phyloP scores from a whole-genome alignment of 2,329 filamentous ascomycete species.

The Ascochyta rabiei region DNA sequence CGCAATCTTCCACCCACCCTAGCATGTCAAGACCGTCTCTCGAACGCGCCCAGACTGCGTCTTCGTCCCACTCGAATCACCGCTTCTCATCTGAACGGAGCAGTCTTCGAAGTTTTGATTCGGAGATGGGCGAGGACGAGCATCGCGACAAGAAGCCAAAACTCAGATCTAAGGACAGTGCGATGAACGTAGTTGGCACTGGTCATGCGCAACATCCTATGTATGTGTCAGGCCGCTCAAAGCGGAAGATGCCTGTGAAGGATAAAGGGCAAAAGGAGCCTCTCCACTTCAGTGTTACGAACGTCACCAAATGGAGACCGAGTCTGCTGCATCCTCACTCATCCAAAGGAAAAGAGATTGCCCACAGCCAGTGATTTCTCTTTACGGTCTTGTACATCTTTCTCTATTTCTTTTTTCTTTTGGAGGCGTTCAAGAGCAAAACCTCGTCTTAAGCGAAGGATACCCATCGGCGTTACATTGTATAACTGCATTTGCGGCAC shows the following conservation, averaged over 20 bases:
- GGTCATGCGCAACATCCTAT: conserved; percentile 38
- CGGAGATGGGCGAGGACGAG: conserved; percentile 47
- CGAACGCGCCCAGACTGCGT: conserved; percentile 10
- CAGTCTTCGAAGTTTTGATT: conserved; percentile 46
- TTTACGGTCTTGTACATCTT: neutral
- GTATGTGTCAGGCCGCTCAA: conserved; percentile 50
- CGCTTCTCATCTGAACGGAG: conserved; percentile 44
- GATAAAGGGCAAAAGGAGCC: conserved; percentile 49
- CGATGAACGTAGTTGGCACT: conserved; percentile 37
- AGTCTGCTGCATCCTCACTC: conserved; percentile 41
- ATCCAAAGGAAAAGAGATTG: conserved; percentile 46
- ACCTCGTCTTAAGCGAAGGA: conserved; percentile 26
- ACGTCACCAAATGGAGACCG: conserved; percentile 44
- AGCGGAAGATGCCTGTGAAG: conserved; percentile 49
- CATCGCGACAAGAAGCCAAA: conserved; percentile 51
- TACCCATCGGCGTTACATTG: conserved; percentile 34
- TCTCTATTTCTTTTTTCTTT: conserved; percentile 1
- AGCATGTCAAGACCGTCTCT: conserved; percentile 16
- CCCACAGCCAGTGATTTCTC: conserved; percentile 20
- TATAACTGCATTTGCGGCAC: conserved; percentile 5
- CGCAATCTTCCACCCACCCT: conserved; percentile 16
- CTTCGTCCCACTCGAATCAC: conserved; percentile 25
- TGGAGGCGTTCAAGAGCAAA: conserved; percentile 29
- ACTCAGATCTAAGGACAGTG: conserved; percentile 45
- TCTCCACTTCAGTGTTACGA: conserved; percentile 47